Conservation (phyloP, 1,139 yeast genomes). For the Magnusiomyces magnusii region DNA sequence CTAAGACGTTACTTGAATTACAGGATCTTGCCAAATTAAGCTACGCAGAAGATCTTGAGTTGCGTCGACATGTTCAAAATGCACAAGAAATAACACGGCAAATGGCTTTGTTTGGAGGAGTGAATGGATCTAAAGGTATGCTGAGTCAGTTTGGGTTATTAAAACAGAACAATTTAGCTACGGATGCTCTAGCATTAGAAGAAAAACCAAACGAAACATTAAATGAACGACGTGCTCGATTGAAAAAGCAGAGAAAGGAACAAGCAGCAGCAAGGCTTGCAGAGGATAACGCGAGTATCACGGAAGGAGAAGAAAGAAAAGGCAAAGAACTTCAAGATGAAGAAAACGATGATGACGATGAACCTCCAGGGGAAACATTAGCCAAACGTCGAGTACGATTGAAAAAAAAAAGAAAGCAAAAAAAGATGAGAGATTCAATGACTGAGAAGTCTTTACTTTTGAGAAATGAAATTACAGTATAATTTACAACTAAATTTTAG, state of each 20-base stretch:
- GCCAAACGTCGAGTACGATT: conserved; percentile 32
- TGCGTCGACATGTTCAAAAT: conserved; percentile 20
- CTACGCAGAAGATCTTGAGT: conserved; percentile 27
- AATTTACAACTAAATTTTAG: too few relatives aligned
- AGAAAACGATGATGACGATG: conserved; percentile 3
- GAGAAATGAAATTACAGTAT: too few relatives aligned
- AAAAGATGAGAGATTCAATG: background rate
- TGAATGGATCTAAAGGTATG: conserved; percentile 13
- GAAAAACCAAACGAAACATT: conserved; percentile 24
- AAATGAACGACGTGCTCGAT: conserved; percentile 28
- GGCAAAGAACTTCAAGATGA: background rate
- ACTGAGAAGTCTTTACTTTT: too few relatives aligned
- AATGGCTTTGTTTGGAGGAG: conserved; percentile 11
- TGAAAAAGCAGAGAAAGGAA: conserved; percentile 24
- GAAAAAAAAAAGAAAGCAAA: conserved; percentile 18
- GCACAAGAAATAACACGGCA: conserved; percentile 17
- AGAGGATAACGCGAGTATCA: conserved; percentile 18
- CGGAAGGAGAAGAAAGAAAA: background rate
- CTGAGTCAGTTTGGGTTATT: conserved; percentile 10
- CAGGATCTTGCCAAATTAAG: conserved; percentile 31
- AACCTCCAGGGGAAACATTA: conserved; percentile 26
- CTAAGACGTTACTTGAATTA: conserved; percentile 30
- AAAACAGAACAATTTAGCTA: conserved; percentile 9
- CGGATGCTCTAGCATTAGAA: conserved; percentile 7
- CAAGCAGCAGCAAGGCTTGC: conserved; percentile 28